Base-by-base conservation (phyloP, 768 basidiomycete genomes). In the Vararia minispora region DNA sequence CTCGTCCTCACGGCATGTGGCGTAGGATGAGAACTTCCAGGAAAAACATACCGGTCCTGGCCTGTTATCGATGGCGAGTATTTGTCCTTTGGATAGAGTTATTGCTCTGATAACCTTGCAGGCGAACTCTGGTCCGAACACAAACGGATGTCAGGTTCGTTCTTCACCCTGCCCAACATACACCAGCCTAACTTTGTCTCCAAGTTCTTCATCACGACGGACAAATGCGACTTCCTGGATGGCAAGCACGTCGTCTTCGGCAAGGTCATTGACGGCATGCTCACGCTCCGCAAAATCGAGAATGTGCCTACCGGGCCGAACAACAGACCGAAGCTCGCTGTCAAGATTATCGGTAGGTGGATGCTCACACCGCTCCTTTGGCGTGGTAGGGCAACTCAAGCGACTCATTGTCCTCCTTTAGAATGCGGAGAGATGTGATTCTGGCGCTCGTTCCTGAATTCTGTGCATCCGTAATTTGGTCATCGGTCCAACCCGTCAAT, bases 141-240 rank as follows among this genome's bases (percentile, higher is more conserved):
- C 90, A 11, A 98, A 97, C 47, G 94, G 92, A 2, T 92, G 88
- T 58, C 90, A 89, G 59, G 76, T 76, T 43, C 24, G 62, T 50
- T 23, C 30, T 16, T 17, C 16, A 28, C 12, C n/a, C 28, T 29
- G 12, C n/a, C 36, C 17, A n/a, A 11, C 25, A 23, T 13, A 32
- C 37, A 16, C 12, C 11, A 4, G 21, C 33, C 26, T 8, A 13
- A 23, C 4, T 11, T 39, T 25, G 2, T 28, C 8, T 44, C 13
- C 55, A n/a, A 94, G 76, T 99, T 98, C 67, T 99, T 99, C 69
- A 80, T 99, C 55, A 99, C 95, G 0, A 91, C 88, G 2, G 87
- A 78, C 7, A 83, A 86, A 49, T 94, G 92, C 46, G 88, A 92
- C 45, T 98, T 98, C 60, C 73, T 99, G 30, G 92, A 99, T 55